Evolutionary conservation across 1,139 yeast species (phyloP).

Genomic region (Kodamaea anthophila): DNA sequence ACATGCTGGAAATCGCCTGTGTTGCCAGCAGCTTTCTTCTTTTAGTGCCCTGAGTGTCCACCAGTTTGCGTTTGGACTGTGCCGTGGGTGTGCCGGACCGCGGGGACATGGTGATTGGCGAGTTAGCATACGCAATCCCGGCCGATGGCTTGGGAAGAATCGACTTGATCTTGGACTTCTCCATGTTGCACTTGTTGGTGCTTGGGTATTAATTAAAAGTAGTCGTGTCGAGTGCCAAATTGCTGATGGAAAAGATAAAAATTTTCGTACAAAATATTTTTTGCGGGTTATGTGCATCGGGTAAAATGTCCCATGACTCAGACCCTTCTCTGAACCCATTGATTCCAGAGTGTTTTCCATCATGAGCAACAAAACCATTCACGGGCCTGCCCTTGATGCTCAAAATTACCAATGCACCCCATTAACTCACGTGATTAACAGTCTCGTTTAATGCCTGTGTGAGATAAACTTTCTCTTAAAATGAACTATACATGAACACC

Average conservation of each 20-base stretch:
- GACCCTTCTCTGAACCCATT: too few species aligned
- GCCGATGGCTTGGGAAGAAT: constrained; percentile 27
- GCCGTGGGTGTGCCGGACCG: constrained; percentile 1
- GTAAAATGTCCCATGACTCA: too few species aligned
- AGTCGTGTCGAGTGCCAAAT: constrained; percentile 7
- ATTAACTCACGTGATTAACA: too few species aligned
- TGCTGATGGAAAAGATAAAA: constrained; percentile 33
- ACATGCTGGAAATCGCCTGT: constrained; percentile 5
- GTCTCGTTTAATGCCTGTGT: too few species aligned
- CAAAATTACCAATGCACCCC: too few species aligned
- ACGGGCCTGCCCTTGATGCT: too few species aligned
- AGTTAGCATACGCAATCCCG: constrained; percentile 13
- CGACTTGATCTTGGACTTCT: constrained; percentile 34
- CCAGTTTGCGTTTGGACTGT: constrained; percentile 7
- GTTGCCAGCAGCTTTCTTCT: constrained; percentile 11
- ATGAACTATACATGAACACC: too few species aligned
- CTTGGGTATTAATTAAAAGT: background rate
- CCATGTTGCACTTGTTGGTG: constrained; percentile 18
- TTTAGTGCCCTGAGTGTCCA: constrained; percentile 2
- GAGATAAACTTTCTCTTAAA: too few species aligned
- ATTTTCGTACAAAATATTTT: too few species aligned
- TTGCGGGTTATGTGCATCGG: too few species aligned
- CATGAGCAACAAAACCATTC: too few species aligned
- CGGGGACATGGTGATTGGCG: constrained; percentile 3
- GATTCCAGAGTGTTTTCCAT: too few species aligned